These are phyloP conservation scores for Przewalskia tangutica DNA, from an alignment of 257 asterid species.

Conservation along the genomic window DNA sequence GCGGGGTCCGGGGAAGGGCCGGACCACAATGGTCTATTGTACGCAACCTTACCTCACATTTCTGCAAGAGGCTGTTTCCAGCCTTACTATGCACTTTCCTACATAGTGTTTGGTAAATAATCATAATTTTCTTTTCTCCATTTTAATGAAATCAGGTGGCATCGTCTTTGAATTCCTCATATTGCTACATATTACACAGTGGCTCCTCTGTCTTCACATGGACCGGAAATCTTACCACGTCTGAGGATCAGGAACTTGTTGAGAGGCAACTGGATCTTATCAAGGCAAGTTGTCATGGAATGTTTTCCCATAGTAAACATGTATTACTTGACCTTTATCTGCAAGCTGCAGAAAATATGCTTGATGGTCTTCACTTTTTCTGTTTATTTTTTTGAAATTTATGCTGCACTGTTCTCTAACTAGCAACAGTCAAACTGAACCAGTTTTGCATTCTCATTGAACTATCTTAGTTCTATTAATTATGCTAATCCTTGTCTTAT, in stretches of 20 bases:
- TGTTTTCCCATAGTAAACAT: background rate
- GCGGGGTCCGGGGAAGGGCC: too few species aligned
- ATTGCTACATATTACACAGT: constrained; percentile 83
- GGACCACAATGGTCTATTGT: too few species aligned
- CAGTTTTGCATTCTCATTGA: background rate
- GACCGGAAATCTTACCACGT: constrained; percentile 78
- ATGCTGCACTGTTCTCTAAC: background rate
- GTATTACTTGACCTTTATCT: background rate
- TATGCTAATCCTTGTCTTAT: background rate
- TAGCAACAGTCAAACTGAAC: background rate
- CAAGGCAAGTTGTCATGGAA: constrained; percentile 35
- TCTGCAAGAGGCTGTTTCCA: too few species aligned
- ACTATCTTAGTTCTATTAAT: background rate
- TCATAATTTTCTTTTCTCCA: constrained; percentile 2
- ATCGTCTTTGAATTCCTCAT: constrained; percentile 78
- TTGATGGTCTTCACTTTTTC: background rate
- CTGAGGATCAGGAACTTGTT: constrained; percentile 88
- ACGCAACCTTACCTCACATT: too few species aligned
- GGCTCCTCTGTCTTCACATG: constrained; percentile 78
- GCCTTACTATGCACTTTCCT: background rate
- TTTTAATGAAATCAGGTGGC: constrained; percentile 62
- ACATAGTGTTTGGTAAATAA: constrained; percentile 6
- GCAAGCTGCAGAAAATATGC: background rate
- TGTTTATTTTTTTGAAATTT: background rate
- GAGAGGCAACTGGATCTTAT: constrained; percentile 95